A percentile compares a stretch with the other conserved stretches of the same genome.
Conservation (phyloP, 495 filamentous ascomycete species). For the Rusavskia elegans region DNA sequence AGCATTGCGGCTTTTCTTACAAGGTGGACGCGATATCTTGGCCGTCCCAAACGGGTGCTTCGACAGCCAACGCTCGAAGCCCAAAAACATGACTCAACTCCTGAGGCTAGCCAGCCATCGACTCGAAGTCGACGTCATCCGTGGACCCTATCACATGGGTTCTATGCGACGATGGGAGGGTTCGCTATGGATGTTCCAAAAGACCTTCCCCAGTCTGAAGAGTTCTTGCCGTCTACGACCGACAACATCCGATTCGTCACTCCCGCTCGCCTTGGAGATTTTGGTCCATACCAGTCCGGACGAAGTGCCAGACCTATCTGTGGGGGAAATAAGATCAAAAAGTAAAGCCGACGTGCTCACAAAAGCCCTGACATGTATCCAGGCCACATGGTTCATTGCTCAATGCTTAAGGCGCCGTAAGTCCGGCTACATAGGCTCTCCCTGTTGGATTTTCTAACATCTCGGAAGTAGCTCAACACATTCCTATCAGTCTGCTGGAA, state of each 20-base stretch:
- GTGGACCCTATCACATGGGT: slow-evolving; percentile 6
- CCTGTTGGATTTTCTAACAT: neutral
- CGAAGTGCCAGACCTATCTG: neutral
- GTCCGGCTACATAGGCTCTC: neutral
- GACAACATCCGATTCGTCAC: neutral
- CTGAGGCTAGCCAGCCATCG: no score
- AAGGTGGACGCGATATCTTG: no score
- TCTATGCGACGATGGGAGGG: slow-evolving; percentile 5
- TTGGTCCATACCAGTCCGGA: neutral
- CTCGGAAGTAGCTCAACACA: slow-evolving; percentile 1
- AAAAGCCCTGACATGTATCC: slow-evolving; percentile 17
- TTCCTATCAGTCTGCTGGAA: slow-evolving; percentile 7
- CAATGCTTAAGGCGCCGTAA: neutral
- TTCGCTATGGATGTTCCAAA: slow-evolving; percentile 16
- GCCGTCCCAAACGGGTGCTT: neutral
- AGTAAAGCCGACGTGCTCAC: slow-evolving; percentile 19
- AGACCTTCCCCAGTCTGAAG: neutral
- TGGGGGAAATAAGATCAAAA: slow-evolving; percentile 11
- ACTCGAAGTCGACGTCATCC: neutral
- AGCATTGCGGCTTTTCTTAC: neutral
- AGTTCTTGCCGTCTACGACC: neutral
- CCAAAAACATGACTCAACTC: neutral
- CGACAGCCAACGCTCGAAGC: neutral
- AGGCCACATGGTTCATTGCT: slow-evolving; percentile 18
- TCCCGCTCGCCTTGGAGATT: neutral